Percentiles rank a stretch among this genome's conserved stretches.
These are phyloP conservation scores for Jatropha multifida DNA, from an alignment of 441 rosid species.

Conservation along the genomic window DNA sequence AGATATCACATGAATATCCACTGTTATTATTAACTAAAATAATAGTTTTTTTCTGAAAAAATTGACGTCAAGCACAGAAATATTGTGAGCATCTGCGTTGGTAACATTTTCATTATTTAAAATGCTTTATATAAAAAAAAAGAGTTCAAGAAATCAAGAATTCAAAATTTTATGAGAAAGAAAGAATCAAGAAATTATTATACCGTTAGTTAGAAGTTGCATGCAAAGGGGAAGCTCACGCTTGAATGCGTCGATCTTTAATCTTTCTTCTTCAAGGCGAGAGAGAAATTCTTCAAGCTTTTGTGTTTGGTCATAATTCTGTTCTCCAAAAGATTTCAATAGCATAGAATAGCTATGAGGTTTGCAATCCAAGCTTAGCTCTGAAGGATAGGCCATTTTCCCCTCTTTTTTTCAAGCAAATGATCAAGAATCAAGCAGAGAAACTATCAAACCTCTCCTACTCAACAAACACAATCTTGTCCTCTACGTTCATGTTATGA, in stretches of 20 bases:
- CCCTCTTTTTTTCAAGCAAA: neutral
- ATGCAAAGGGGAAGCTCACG: conserved; percentile 99
- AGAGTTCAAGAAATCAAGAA: too few species aligned
- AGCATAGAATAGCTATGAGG: conserved; percentile 89
- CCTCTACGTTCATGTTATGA: conserved; percentile 26
- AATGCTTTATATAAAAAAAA: too few species aligned
- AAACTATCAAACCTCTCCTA: conserved; percentile 1
- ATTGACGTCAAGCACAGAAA: neutral
- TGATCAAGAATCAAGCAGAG: conserved; percentile 13
- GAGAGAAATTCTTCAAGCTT: conserved; percentile 82
- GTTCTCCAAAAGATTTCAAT: conserved; percentile 80
- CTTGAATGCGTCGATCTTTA: conserved; percentile 97
- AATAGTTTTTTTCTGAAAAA: neutral
- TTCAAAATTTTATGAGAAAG: conserved; percentile 1
- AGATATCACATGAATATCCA: conserved; percentile 33
- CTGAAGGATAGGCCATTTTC: conserved; percentile 79
- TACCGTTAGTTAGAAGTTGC: conserved; percentile 95
- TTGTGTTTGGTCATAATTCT: conserved; percentile 52
- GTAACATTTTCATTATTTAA: too few species aligned
- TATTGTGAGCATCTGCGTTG: too few species aligned
- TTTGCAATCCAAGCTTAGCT: conserved; percentile 78
- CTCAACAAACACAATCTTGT: conserved; percentile 23
- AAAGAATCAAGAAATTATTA: neutral
- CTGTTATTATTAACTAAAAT: conserved; percentile 13
- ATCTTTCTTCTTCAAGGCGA: conserved; percentile 85